A percentile compares a stretch with the other conserved stretches of the same genome.
Conservation (phyloP, 805 yeast genomes). For the Candida ulmi region DNA sequence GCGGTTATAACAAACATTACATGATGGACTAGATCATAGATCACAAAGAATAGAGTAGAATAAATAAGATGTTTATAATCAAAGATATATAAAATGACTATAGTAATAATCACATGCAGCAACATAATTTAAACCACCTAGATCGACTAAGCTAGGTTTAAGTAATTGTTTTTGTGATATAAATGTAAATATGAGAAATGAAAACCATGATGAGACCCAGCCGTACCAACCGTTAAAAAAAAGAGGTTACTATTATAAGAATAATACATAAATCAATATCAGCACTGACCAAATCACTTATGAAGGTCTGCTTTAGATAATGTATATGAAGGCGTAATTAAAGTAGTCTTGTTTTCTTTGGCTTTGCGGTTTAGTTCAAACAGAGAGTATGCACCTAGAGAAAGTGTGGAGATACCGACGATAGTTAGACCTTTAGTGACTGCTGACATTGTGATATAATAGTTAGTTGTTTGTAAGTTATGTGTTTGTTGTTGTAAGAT, state of each 20-base stretch:
- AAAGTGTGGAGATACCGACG: constrained; percentile 15
- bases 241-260: too few species aligned
- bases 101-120: background rate
- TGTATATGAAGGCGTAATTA: constrained; percentile 8
- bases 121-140: background rate
- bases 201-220: background rate
- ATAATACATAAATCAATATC: background rate
- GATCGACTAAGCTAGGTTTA: too few species aligned
- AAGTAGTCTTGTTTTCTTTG: constrained; percentile 16
- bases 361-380: constrained; percentile 17
- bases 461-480: background rate
- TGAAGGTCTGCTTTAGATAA: constrained; percentile 8
- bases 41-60: too few species aligned
- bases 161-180: too few species aligned
- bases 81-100: too few species aligned
- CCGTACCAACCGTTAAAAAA: background rate
- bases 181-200: background rate
- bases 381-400: constrained; percentile 19
- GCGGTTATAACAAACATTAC: too few species aligned
- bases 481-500: background rate
- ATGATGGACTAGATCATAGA: too few species aligned
- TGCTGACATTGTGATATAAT: constrained; percentile 1
- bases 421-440: constrained; percentile 2
- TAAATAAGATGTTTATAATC: too few species aligned
- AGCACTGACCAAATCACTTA: constrained; percentile 3